Evolutionary conservation across 2,329 filamentous ascomycete genomes (phyloP).

Genomic region (Diaporthe batatas): DNA sequence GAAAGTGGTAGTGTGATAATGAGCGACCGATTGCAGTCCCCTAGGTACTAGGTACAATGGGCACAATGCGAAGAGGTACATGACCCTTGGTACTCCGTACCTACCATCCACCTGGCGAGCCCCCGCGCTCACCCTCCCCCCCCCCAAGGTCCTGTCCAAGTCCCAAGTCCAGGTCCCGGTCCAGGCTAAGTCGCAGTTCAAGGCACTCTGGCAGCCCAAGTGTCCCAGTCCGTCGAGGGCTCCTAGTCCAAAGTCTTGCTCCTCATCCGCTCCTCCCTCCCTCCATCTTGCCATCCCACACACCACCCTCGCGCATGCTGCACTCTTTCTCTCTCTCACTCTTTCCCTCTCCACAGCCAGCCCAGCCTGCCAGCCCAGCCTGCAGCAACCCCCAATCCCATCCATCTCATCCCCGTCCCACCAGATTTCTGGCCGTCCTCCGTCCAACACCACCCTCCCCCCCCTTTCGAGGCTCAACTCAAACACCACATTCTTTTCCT

Average conservation of each 20-base stretch:
- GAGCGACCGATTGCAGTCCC: slow-evolving; percentile 15
- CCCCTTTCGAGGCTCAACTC: slow-evolving; percentile 34
- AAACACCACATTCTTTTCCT: slow-evolving; percentile 37
- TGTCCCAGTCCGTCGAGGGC: background rate
- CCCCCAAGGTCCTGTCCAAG: slow-evolving; percentile 4
- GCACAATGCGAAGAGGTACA: background rate
- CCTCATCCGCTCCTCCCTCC: slow-evolving; percentile 34
- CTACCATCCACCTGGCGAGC: background rate
- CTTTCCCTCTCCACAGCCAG: background rate
- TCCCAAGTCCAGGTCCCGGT: too few species aligned
- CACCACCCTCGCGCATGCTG: slow-evolving; percentile 6
- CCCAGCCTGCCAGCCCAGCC: slow-evolving; percentile 2
- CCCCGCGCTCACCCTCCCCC: slow-evolving; percentile 11
- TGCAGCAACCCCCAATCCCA: slow-evolving; percentile 29
- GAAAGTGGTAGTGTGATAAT: background rate
- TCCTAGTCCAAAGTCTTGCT: slow-evolving; percentile 11
- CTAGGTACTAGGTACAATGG: background rate
- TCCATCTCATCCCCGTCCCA: slow-evolving; percentile 37
- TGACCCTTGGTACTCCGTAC: background rate
- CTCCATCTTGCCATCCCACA: background rate
- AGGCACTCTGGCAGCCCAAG: background rate
- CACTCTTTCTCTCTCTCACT: background rate
- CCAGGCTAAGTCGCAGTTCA: too few species aligned
- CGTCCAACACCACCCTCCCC: slow-evolving; percentile 22
- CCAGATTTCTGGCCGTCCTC: slow-evolving; percentile 40